Evolutionary conservation across 2,329 filamentous ascomycete species (phyloP), one percentile per base, ranked within the genome.

Genomic region (Xylariomycetidae sp.): DNA sequence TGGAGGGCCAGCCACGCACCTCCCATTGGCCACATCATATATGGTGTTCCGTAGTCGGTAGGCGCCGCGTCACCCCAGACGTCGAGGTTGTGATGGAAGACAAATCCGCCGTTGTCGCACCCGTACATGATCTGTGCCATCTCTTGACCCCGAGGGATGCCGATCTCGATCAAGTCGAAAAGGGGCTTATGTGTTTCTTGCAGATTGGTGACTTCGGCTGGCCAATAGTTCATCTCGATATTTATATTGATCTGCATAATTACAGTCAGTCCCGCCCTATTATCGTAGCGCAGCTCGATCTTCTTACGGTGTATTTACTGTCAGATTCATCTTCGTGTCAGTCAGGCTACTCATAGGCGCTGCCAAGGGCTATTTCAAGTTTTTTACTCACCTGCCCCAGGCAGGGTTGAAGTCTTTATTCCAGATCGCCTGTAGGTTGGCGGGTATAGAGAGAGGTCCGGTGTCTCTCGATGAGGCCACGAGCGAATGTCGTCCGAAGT

Each of bases 1-100:
- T 67, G 62, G 27, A 49, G 52, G 13, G 55, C 56, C 6, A 68
- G 38, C 64, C 64, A 68, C 6, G 58, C 60, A 1, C 53, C 57
- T 11, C 61, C 59, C 34, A 66, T 48, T 1, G 62, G 62, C 63
- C 63, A 67, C 37, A 57, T 46, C 3, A 49, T 58, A 6, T 43
- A 48, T 5, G 47, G 43, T 4, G 44, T 42, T 6, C 34, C 54
- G 9, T 48, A 50, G 34, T 63, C 61, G 5, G 57, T 51, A 0
- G 61, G 61, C 6, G 58, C 58, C 0, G 61, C 54, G 25, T 64
- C 60, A 2, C 44, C 61, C 58, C 59, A 64, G 12, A 64, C 51
- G 25, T 64, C 61, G 0, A 58, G 59, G 30, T 63, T 64, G 33
- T 64, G 59, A 29, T 64, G 61, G 3, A 53, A 49, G 5, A 58